A percentile compares a stretch with the other conserved stretches of the same genome.
phyloP scores from a whole-genome alignment of 2,329 filamentous ascomycete genomes.

The Penicillium glabrum region DNA sequence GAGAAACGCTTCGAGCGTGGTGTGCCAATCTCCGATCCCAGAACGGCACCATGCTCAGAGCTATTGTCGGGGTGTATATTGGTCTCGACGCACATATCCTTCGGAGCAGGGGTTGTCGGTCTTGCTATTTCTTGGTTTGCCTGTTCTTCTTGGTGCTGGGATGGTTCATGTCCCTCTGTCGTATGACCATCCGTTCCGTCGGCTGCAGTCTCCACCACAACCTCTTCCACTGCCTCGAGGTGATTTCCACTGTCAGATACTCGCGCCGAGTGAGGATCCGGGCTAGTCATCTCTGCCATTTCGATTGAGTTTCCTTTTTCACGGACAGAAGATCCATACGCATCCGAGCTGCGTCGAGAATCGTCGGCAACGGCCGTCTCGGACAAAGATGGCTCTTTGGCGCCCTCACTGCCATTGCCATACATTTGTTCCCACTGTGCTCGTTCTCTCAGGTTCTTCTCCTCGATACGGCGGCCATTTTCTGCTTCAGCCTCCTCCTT shows the following conservation, averaged over 20 bases:
- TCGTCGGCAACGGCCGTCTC: slow-evolving; percentile 27
- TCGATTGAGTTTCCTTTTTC: slow-evolving; percentile 26
- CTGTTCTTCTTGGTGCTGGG: background rate
- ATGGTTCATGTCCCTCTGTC: background rate
- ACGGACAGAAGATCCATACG: slow-evolving; percentile 14
- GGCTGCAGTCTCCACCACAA: background rate
- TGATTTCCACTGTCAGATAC: slow-evolving; percentile 22
- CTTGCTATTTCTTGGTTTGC: background rate
- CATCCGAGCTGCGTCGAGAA: slow-evolving; percentile 19
- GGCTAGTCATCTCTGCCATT: slow-evolving; percentile 22
- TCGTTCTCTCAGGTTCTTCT: slow-evolving; percentile 45
- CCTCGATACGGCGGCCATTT: slow-evolving; percentile 61
- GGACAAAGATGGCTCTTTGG: slow-evolving; percentile 29
- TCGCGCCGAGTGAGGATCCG: slow-evolving; percentile 15
- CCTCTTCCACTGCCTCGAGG: slow-evolving; percentile 17
- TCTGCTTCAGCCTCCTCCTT: slow-evolving; percentile 66
- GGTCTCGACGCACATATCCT: slow-evolving; percentile 3
- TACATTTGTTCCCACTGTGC: slow-evolving; percentile 75
- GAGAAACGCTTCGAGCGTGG: slow-evolving; percentile 32
- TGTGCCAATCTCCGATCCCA: slow-evolving; percentile 36
- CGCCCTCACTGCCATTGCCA: slow-evolving; percentile 55
- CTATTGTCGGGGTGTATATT: slow-evolving; percentile 48
- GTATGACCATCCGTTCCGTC: background rate
- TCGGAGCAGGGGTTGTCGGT: slow-evolving; percentile 2
- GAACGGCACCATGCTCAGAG: slow-evolving; percentile 67